Evolutionary conservation across 179 eudicot species (phyloP), one percentile per base, ranked within the genome.

Genomic region (Actinidia polygama): DNA sequence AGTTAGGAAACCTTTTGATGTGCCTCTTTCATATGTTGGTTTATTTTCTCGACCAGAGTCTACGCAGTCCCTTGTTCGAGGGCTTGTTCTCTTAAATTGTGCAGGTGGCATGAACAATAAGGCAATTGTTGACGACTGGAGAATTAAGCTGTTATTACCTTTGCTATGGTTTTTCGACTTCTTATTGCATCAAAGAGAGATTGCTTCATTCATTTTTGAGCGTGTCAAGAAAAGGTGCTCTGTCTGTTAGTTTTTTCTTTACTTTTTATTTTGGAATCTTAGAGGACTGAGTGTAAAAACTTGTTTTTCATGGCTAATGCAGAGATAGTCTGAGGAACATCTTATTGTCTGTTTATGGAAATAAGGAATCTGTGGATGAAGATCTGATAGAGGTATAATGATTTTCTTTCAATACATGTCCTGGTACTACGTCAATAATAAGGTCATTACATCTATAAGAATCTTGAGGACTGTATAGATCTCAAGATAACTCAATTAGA

Each of bases 31-130:
- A 14, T 19, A 44, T 73, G 36, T 74, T 69, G 18, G 40, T 66
- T 77, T 77, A 24, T 51, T 73, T 79, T 77, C 51, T 69, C 79
- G 58, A 82, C 67, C 89, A 90, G 97, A 94, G 70, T 83, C 95
- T 75, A 81, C 83, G 54, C 81, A 77, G 64, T 79, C 91, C 51
- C 81, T 90, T 61, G 93, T 96, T 46, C 87, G 80, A 83, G 99
- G 92, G 67, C 92, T 96, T 77, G 98, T 94, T 77, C 86, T 96
- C 83, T 87, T 96, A 53, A 96, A 96, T 78, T 96, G 99, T 85
- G 88, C 99, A 15, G 99, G 99, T 77, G 99, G 99, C 71, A 96
- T 96, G 99, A 96, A 96, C 89, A 96, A 96, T 87, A 96, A 96
- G 84, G 99, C 98, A 40, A 89, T 96, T 80, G 99, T 96, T 50